Evolutionary conservation across 108 stramenopile species (phyloP).

Genomic region (Hondaea fermentalgiana): DNA sequence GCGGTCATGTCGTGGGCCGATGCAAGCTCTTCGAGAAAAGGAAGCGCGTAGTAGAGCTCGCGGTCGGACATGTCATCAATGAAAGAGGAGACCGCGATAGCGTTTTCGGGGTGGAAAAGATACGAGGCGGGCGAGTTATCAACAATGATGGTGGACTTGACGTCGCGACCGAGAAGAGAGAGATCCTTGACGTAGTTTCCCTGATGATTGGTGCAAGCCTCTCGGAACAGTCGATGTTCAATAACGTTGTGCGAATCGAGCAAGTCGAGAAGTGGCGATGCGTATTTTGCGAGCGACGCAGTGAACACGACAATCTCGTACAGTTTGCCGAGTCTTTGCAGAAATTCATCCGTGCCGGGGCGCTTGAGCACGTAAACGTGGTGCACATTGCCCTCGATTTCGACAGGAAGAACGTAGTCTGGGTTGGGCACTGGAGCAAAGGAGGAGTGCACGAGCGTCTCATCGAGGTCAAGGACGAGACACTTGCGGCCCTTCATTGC

Average conservation of each 20-base stretch:
- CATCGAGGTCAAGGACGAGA: slow-evolving; percentile 90
- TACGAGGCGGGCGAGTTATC: slow-evolving; percentile 94
- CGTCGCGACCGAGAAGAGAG: slow-evolving; percentile 67
- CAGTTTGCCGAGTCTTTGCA: slow-evolving; percentile 76
- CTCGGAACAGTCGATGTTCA: slow-evolving; percentile 81
- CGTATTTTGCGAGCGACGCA: slow-evolving; percentile 92
- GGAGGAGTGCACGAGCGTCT: slow-evolving; percentile 91
- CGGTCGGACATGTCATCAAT: slow-evolving; percentile 84
- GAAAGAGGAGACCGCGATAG: slow-evolving; percentile 87
- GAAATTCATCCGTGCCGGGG: slow-evolving; percentile 91
- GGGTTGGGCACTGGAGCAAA: slow-evolving; percentile 77
- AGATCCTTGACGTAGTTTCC: slow-evolving; percentile 97
- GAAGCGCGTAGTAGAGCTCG: slow-evolving; percentile 84
- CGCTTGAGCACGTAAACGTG: slow-evolving; percentile 94
- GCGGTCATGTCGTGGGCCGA: slow-evolving; percentile 63
- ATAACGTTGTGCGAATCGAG: slow-evolving; percentile 75
- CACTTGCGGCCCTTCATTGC: slow-evolving; percentile 60
- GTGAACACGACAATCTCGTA: slow-evolving; percentile 99
- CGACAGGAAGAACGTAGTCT: slow-evolving; percentile 79
- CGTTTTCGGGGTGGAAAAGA: slow-evolving; percentile 94
- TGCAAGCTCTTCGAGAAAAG: slow-evolving; percentile 70
- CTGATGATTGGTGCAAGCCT: slow-evolving; percentile 89
- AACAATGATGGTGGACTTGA: slow-evolving; percentile 80
- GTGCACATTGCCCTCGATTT: slow-evolving; percentile 89
- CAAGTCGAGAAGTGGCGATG: slow-evolving; percentile 87